A percentile compares a stretch with the other conserved stretches of the same genome.
Evolutionary conservation across 2,329 filamentous ascomycete genomes (phyloP).

Genomic region (Drechslera avenae): DNA sequence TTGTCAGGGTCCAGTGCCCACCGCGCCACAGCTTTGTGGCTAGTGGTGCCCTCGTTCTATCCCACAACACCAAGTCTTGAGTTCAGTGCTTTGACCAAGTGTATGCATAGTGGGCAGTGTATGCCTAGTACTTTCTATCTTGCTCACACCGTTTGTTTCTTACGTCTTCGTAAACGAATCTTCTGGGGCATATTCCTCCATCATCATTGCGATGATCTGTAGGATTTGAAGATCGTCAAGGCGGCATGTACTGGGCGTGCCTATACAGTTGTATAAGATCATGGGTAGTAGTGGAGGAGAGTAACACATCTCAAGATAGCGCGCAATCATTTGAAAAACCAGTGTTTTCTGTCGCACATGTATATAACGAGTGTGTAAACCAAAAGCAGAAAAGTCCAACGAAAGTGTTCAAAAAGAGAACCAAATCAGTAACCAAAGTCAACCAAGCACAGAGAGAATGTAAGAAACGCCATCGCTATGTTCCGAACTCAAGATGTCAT

Average conservation of each 20-base stretch:
- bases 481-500: slow-evolving; percentile 2
- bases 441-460: slow-evolving; percentile 9
- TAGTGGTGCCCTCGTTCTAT: neutral
- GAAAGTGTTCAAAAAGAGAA: slow-evolving; percentile 14
- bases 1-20: slow-evolving; percentile 12
- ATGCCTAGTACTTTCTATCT: too few relatives aligned
- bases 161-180: too few relatives aligned
- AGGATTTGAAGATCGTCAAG: too few relatives aligned
- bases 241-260: too few relatives aligned
- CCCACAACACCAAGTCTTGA: neutral
- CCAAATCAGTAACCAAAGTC: slow-evolving; percentile 14
- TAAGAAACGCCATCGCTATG: slow-evolving; percentile 27
- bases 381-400: slow-evolving; percentile 7
- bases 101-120: neutral
- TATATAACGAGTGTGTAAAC: slow-evolving; percentile 7
- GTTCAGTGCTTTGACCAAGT: neutral
- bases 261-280: too few relatives aligned
- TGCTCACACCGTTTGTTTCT: too few relatives aligned
- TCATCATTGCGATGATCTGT: too few relatives aligned
- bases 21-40: slow-evolving; percentile 14
- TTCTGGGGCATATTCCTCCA: too few relatives aligned
- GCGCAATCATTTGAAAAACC: neutral
- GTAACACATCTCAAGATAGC: neutral
- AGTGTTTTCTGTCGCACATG: slow-evolving; percentile 3
- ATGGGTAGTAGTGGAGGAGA: neutral